A percentile compares a stretch with the other conserved stretches of the same genome.
phyloP scores from a whole-genome alignment of 306 rosid species.

The Cucumis melo region DNA sequence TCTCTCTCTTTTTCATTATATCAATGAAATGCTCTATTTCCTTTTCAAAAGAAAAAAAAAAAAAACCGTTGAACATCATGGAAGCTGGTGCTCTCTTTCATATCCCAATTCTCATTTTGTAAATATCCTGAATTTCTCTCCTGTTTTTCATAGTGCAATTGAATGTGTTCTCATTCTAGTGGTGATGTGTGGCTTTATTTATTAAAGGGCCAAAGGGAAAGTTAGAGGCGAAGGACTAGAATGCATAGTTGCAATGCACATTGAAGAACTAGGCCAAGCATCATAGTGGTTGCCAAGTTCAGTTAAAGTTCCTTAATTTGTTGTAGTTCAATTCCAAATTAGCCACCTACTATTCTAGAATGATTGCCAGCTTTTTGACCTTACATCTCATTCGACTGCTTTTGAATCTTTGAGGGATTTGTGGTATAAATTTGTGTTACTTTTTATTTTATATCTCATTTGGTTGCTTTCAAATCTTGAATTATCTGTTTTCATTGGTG shows the following conservation, averaged over 20 bases:
- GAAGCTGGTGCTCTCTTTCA: neutral
- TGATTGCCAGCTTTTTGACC: neutral
- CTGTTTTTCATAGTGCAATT: neutral
- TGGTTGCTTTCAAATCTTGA: conserved; percentile 15
- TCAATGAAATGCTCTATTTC: too few relatives aligned
- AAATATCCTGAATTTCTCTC: neutral
- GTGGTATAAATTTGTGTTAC: neutral
- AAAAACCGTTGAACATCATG: too few relatives aligned
- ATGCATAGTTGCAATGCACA: neutral
- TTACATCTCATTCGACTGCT: conserved; percentile 10
- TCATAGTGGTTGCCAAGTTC: neutral
- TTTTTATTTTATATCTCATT: conserved; percentile 4
- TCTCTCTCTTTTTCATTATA: too few relatives aligned
- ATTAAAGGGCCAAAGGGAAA: neutral
- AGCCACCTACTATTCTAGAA: neutral
- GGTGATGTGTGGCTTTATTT: neutral
- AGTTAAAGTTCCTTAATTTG: neutral
- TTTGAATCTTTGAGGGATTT: conserved; percentile 21
- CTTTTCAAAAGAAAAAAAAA: too few relatives aligned
- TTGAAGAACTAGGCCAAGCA: neutral
- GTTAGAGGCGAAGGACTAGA: neutral
- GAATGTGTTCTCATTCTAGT: neutral
- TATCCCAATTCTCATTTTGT: neutral
- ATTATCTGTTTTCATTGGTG: conserved; percentile 36
- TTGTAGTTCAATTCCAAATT: neutral